Conservation (phyloP, 2,329 filamentous ascomycete genomes). For the Fusarium veterinarium region DNA sequence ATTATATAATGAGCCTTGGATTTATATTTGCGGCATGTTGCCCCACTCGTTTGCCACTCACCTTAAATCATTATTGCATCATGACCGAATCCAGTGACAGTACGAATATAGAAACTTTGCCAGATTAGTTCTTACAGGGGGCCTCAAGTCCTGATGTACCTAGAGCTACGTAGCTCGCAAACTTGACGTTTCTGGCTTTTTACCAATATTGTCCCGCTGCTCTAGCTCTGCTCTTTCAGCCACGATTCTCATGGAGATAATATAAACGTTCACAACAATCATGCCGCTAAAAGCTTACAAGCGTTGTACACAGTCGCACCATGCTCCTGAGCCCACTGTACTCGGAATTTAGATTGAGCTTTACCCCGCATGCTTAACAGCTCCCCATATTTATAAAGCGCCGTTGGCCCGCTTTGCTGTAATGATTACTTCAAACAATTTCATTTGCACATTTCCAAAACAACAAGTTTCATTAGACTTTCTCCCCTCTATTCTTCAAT, state of each 20-base stretch:
- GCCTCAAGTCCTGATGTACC: not conserved
- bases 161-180: not conserved
- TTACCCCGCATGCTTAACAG: not conserved
- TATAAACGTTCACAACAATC: not conserved
- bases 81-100: not conserved
- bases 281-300: not conserved
- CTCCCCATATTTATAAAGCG: not conserved
- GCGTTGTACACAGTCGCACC: not conserved
- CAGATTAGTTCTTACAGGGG: not conserved
- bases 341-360: not conserved
- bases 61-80: not conserved
- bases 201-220: not conserved
- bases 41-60: not conserved
- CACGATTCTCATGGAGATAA: not conserved
- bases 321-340: not conserved
- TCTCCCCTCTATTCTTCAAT: not conserved
- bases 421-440: not conserved
- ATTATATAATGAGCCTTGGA: no score
- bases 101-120: not conserved
- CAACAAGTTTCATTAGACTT: not conserved
- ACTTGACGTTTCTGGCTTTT: not conserved
- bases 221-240: not conserved
- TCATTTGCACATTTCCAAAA: not conserved
- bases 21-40: not conserved
- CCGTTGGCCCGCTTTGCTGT: not conserved